Evolutionary conservation across 2,329 filamentous ascomycete species (phyloP).

Genomic region (Coniochaeta sp.): DNA sequence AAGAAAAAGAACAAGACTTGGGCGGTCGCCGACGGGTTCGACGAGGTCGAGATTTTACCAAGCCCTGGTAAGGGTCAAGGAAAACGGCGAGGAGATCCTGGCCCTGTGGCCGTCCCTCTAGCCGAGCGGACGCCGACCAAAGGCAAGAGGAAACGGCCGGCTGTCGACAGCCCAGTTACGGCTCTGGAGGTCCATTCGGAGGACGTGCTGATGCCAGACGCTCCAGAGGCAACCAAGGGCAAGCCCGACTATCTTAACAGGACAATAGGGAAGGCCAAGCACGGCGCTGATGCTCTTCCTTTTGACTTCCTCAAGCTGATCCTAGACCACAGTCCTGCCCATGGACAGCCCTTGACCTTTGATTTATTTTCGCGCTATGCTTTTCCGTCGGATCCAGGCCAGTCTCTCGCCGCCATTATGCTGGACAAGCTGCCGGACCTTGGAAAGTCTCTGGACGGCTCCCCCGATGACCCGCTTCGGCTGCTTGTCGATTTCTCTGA

Average conservation of each 20-base stretch:
- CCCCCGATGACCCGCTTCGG: constrained; percentile 33
- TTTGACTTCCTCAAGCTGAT: constrained; percentile 54
- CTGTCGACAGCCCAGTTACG: constrained; percentile 58
- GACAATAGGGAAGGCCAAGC: background rate
- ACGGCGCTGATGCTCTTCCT: constrained; percentile 16
- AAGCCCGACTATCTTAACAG: constrained; percentile 7
- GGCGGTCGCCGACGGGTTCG: constrained; percentile 67
- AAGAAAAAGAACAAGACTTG: constrained; percentile 55
- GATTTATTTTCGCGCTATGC: constrained; percentile 58
- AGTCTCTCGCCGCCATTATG: constrained; percentile 59
- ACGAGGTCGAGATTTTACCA: constrained; percentile 51
- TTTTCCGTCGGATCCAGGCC: constrained; percentile 55
- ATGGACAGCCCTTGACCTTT: constrained; percentile 53
- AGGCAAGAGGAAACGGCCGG: constrained; percentile 61
- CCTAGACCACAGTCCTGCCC: constrained; percentile 51
- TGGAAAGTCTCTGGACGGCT: constrained; percentile 28
- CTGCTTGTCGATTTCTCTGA: constrained; percentile 58
- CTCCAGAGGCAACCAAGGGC: background rate
- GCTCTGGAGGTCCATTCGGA: constrained; percentile 43
- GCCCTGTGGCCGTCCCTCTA: constrained; percentile 34
- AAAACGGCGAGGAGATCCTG: constrained; percentile 27
- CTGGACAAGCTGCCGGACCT: constrained; percentile 58
- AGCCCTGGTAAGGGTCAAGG: constrained; percentile 46
- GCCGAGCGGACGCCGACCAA: constrained; percentile 56
- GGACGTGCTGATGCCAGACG: constrained; percentile 25